phyloP scores from a whole-genome alignment of 164 flowering plant species.

The Aristolochia contorta region DNA sequence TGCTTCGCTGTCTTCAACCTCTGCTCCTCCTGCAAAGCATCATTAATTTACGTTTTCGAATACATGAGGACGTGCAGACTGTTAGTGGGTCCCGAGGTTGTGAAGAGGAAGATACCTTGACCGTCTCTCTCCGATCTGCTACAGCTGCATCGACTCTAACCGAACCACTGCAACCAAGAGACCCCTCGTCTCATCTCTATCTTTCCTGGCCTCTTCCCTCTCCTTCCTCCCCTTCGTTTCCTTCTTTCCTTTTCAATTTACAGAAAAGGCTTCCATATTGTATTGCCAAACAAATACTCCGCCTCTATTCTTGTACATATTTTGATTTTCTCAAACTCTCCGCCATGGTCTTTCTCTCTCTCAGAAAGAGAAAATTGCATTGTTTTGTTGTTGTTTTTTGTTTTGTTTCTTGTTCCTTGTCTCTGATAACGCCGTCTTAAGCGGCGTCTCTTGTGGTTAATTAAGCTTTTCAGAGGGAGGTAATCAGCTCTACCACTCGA shows the following conservation, averaged over 20 bases:
- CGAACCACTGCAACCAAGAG: neutral
- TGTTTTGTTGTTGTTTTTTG: neutral
- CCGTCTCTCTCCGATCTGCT: conserved; percentile 2
- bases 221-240: neutral
- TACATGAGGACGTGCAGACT: conserved; percentile 3
- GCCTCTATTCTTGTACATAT: no score
- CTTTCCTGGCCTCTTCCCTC: neutral
- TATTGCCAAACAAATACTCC: no score
- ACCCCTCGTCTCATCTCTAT: neutral
- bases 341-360: no score
- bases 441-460: conserved; percentile 26
- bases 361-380: neutral
- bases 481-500: conserved; percentile 12
- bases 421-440: conserved; percentile 13
- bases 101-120: conserved; percentile 7
- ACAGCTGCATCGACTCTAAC: neutral
- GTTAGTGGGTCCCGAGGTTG: neutral
- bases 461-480: neutral
- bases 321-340: no score
- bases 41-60: conserved; percentile 1
- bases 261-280: no score
- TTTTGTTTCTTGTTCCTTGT: neutral
- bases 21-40: conserved; percentile 7
- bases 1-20: conserved; percentile 63
- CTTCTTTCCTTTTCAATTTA: no score